A percentile compares a stretch with the other conserved stretches of the same genome.
These are phyloP conservation scores for Nelumbo lutea DNA, from an alignment of 164 flowering plant species.

Conservation along the genomic window DNA sequence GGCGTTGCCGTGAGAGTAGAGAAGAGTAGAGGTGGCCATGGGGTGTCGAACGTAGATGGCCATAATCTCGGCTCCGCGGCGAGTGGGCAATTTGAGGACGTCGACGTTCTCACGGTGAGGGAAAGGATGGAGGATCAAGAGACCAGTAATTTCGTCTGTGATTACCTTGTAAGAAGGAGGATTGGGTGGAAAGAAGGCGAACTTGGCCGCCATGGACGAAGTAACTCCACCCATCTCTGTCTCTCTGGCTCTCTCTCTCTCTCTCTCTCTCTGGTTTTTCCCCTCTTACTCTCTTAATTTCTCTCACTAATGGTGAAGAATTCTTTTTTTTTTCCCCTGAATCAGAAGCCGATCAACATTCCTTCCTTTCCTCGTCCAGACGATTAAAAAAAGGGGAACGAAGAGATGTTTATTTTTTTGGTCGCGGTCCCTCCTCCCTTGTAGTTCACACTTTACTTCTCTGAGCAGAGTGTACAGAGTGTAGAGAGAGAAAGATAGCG, in stretches of 20 bases:
- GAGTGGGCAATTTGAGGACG: conserved; percentile 56
- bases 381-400: background rate
- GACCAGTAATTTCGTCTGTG: conserved; percentile 54
- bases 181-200: conserved; percentile 69
- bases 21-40: conserved; percentile 78
- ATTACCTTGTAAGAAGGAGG: conserved; percentile 43
- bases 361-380: background rate
- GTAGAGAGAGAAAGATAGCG: conserved; percentile 6
- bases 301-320: no score
- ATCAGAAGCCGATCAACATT: background rate
- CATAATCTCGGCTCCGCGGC: conserved; percentile 71
- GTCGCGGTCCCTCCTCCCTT: no score
- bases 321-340: background rate
- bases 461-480: background rate
- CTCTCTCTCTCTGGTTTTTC: no score
- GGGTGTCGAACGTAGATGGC: conserved; percentile 77
- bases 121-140: conserved; percentile 47
- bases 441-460: background rate
- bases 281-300: no score
- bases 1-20: conserved; percentile 96
- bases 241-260: background rate
- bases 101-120: conserved; percentile 94
- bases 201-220: conserved; percentile 93
- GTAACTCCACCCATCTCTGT: conserved; percentile 82
- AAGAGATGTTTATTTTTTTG: no score